Conservation (phyloP, 2,329 filamentous ascomycete species). For the Penicillium griseofulvum region DNA sequence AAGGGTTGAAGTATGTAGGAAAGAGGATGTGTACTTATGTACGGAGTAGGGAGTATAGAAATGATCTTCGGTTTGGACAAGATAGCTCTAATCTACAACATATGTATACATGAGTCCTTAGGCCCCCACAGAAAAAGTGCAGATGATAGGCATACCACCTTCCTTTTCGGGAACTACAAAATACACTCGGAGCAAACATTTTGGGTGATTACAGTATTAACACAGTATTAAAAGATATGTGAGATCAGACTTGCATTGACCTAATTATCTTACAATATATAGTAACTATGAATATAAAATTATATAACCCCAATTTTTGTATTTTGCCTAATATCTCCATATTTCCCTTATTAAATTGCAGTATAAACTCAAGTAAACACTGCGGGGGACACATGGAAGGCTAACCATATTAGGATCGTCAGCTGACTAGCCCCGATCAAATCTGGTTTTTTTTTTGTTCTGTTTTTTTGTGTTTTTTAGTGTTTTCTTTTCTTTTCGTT, state of each 20-base stretch:
- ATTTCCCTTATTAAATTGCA: neutral
- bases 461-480: neutral
- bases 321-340: neutral
- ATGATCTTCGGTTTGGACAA: neutral
- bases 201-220: neutral
- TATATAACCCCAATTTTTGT: too few species aligned
- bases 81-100: neutral
- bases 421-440: constrained; percentile 7
- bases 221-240: neutral
- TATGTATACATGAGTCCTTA: neutral
- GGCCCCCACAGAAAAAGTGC: neutral
- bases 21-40: neutral
- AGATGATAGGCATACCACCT: neutral
- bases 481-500: neutral
- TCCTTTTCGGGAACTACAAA: neutral
- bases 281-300: neutral
- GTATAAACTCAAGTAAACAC: constrained; percentile 11
- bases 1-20: neutral
- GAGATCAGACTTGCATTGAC: neutral
- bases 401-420: constrained; percentile 8
- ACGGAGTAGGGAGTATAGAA: neutral
- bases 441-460: neutral
- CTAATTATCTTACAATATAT: neutral
- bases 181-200: neutral
- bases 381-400: constrained; percentile 10